Evolutionary conservation across 1,139 yeast species (phyloP).

Genomic region (Eremothecium cymbalariae): DNA sequence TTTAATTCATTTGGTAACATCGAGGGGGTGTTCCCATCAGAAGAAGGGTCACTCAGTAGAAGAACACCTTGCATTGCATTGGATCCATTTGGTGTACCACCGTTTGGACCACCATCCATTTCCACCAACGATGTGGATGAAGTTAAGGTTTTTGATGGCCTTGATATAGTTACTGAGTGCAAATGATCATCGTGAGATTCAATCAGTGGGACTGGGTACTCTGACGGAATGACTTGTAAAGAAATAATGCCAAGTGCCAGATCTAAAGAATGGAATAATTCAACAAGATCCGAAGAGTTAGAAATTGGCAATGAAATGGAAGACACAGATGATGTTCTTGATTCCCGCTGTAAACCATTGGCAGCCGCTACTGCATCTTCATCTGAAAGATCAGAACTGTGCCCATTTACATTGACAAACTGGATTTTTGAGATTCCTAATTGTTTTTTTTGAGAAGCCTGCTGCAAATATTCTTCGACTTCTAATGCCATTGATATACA

Average conservation of each 20-base stretch:
- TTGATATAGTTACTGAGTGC: conserved; percentile 14
- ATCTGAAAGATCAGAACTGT: conserved; percentile 1
- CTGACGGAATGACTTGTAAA: conserved; percentile 7
- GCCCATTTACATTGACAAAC: conserved; percentile 39
- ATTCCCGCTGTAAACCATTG: conserved; percentile 3
- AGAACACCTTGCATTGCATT: conserved; percentile 1
- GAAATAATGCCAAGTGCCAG: conserved; percentile 2
- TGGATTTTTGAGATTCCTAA: conserved; percentile 48
- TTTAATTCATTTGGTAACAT: conserved; percentile 3
- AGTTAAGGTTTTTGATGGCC: conserved; percentile 9
- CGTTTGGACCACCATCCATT: conserved; percentile 1
- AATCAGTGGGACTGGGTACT: conserved; percentile 15
- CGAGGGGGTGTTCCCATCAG: conserved; percentile 1
- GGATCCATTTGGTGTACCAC: conserved; percentile 2
- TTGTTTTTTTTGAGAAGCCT: conserved; percentile 35
- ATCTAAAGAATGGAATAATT: conserved; percentile 3
- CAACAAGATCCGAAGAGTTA: conserved; percentile 3
- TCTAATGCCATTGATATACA: conserved; percentile 77
- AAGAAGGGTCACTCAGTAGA: conserved; percentile 4
- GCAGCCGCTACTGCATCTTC: conserved; percentile 3
- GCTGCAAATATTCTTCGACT: conserved; percentile 58
- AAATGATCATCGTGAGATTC: conserved; percentile 16
- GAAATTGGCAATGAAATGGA: conserved; percentile 5
- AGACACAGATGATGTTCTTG: conserved; percentile 3
- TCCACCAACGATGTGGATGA: conserved; percentile 3